phyloP scores from a whole-genome alignment of 2,329 filamentous ascomycete species.

The Aspergillus awamori region DNA sequence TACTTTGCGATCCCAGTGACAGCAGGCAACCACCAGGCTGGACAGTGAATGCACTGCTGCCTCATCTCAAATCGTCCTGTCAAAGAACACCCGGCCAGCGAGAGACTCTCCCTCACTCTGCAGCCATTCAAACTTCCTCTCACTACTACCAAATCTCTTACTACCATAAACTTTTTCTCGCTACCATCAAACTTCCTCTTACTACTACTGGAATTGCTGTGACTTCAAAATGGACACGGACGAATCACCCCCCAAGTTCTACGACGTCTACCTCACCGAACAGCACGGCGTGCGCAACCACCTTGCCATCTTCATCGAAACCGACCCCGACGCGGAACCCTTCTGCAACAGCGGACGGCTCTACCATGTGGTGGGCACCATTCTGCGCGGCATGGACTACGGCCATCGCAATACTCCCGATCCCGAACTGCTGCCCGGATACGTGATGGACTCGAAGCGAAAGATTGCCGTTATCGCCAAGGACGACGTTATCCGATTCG shows the following conservation, averaged over 20 bases:
- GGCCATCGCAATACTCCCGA: constrained; percentile 13
- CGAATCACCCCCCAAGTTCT: background rate
- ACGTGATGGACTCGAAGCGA: constrained; percentile 17
- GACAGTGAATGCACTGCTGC: no score
- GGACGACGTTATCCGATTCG: constrained; percentile 16
- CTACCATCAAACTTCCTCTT: background rate
- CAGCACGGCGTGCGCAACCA: constrained; percentile 21
- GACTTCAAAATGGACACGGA: no score
- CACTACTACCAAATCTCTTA: no score
- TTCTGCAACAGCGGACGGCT: constrained; percentile 7
- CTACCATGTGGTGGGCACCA: constrained; percentile 24
- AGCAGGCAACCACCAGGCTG: no score
- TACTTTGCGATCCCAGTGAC: no score
- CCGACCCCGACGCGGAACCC: constrained; percentile 8
- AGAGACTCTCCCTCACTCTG: no score
- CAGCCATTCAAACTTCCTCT: no score
- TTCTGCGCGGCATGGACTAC: constrained; percentile 23
- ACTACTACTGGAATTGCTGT: background rate
- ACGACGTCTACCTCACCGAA: constrained; percentile 21
- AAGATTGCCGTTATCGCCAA: constrained; percentile 20
- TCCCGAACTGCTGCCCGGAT: constrained; percentile 11
- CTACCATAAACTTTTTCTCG: no score
- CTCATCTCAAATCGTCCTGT: no score
- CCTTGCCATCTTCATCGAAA: constrained; percentile 24
- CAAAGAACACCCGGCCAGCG: no score